A percentile compares a stretch with the other conserved stretches of the same genome.
Conservation (phyloP, 352 stramenopile species). For the Thraustochytrium striatum region DNA sequence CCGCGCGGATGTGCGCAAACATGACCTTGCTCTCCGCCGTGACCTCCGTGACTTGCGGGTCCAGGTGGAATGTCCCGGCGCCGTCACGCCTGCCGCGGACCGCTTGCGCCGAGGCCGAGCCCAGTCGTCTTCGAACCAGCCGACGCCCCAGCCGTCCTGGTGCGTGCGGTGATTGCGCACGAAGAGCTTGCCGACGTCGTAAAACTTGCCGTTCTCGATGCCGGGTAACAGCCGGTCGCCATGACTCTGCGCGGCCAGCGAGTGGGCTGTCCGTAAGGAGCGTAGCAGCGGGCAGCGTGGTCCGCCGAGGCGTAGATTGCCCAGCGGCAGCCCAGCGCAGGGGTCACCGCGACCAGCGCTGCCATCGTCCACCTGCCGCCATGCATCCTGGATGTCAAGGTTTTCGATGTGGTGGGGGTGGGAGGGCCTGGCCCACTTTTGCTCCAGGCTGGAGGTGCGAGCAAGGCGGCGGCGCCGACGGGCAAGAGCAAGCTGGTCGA, state of each 20-base stretch:
- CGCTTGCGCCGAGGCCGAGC: background rate
- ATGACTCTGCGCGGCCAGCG: background rate
- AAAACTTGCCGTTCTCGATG: slow-evolving; percentile 7
- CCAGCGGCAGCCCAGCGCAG: background rate
- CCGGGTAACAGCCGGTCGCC: background rate
- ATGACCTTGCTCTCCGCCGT: background rate
- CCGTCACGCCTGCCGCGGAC: background rate
- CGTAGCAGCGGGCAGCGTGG: background rate
- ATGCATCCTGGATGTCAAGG: too few species aligned
- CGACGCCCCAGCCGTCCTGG: slow-evolving; percentile 13
- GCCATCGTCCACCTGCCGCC: too few species aligned
- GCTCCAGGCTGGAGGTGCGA: too few species aligned
- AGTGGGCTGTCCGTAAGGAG: background rate
- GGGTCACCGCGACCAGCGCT: too few species aligned
- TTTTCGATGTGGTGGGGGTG: too few species aligned
- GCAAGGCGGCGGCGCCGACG: too few species aligned
- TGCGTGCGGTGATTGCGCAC: background rate
- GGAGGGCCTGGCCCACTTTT: too few species aligned
- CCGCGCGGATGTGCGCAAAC: slow-evolving; percentile 23
- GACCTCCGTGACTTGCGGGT: background rate
- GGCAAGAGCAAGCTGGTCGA: too few species aligned
- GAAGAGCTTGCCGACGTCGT: background rate
- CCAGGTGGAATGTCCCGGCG: background rate
- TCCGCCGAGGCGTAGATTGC: background rate
- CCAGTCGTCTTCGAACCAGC: background rate